Conservation (phyloP, 306 rosid genomes). For the Quercus glauca region DNA sequence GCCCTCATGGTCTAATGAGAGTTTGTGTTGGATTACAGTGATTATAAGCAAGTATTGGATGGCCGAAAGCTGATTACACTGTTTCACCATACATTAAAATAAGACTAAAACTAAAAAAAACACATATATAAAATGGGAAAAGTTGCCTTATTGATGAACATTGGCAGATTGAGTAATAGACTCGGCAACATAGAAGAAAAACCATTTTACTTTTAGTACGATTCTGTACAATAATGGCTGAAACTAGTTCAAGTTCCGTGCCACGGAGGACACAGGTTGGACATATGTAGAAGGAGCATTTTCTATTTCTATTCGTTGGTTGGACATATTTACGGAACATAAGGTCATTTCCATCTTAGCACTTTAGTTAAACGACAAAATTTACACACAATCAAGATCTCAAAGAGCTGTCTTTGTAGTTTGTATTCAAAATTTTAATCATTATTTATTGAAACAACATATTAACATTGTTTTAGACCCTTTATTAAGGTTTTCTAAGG, state of each 20-base stretch:
- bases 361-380: background rate
- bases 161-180: background rate
- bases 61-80: constrained; percentile 6
- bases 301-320: background rate
- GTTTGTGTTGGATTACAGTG: constrained; percentile 10
- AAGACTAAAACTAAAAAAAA: too few relatives aligned
- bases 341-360: background rate
- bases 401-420: too few relatives aligned
- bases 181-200: background rate
- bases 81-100: too few relatives aligned
- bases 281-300: background rate
- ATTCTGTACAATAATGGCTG: background rate
- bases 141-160: background rate
- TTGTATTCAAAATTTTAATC: too few relatives aligned
- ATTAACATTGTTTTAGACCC: background rate
- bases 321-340: background rate
- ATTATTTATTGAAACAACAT: background rate
- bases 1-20: constrained; percentile 19
- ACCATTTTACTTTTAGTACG: background rate
- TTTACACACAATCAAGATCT: too few relatives aligned
- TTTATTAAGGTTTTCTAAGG: background rate
- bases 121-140: background rate
- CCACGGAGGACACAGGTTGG: background rate
- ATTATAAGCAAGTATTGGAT: background rate
- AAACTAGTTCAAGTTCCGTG: background rate